Conservation (phyloP, 352 stramenopile genomes). For the Globisporangium rhizosaccharum region DNA sequence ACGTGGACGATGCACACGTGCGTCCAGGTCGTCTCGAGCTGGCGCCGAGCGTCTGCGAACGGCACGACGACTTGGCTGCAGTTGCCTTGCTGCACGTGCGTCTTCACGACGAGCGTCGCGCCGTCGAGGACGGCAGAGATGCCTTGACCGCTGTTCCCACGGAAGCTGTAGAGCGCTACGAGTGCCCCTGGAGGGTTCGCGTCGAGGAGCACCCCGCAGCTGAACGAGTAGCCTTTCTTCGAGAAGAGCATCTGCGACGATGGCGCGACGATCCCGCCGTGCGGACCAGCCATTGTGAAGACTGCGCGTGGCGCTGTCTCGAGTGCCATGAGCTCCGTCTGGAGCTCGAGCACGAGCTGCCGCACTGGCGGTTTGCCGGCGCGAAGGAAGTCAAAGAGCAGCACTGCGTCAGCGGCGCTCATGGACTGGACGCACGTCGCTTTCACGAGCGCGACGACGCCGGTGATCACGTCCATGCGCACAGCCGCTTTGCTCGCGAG, state of each 20-base stretch:
- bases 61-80: constrained; percentile 53
- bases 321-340: constrained; percentile 41
- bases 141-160: constrained; percentile 67
- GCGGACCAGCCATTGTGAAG: constrained; percentile 60
- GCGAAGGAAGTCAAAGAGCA: constrained; percentile 73
- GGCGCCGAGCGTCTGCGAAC: constrained; percentile 36
- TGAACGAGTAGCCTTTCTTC: constrained; percentile 77
- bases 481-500: constrained; percentile 29
- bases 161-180: constrained; percentile 70
- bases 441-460: constrained; percentile 40
- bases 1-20: constrained; percentile 77
- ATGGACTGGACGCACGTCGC: constrained; percentile 54
- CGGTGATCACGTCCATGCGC: constrained; percentile 21
- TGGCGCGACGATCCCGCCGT: constrained; percentile 61
- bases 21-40: constrained; percentile 58
- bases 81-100: constrained; percentile 31
- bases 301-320: constrained; percentile 56
- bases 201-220: constrained; percentile 52
- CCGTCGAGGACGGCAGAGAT: constrained; percentile 54
- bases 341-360: constrained; percentile 52
- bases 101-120: constrained; percentile 50
- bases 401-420: constrained; percentile 46
- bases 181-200: constrained; percentile 9
- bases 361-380: constrained; percentile 36
- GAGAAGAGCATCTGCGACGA: constrained; percentile 51